A percentile compares a stretch with the other conserved stretches of the same genome.
phyloP scores from a whole-genome alignment of 164 flowering plant genomes.

The Aristolochia californica region DNA sequence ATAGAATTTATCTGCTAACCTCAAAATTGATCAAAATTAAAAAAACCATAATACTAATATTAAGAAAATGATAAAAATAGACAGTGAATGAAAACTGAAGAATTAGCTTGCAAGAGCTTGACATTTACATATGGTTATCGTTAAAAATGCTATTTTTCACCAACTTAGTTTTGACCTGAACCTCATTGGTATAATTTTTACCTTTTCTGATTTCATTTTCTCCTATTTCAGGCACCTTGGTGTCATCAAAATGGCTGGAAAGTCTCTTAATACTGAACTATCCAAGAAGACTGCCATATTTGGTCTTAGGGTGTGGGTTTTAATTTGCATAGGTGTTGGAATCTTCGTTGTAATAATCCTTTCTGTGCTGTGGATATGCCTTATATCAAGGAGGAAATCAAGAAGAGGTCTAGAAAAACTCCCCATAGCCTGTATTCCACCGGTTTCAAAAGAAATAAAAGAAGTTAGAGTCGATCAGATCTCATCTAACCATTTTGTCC shows the following conservation, averaged over 20 bases:
- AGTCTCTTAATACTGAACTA: constrained; percentile 31
- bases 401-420: constrained; percentile 27
- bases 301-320: constrained; percentile 63
- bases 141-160: neutral
- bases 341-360: constrained; percentile 45
- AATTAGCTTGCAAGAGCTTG: too few relatives aligned
- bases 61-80: too few relatives aligned
- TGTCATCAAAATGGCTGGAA: constrained; percentile 25
- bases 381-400: constrained; percentile 50
- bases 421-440: constrained; percentile 38
- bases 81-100: too few relatives aligned
- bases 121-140: neutral
- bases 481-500: constrained; percentile 23
- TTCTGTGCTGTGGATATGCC: constrained; percentile 37
- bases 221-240: constrained; percentile 12
- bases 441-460: constrained; percentile 57
- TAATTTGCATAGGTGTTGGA: constrained; percentile 45
- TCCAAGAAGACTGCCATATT: constrained; percentile 40
- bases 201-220: neutral
- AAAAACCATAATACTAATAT: too few relatives aligned
- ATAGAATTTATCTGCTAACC: too few relatives aligned
- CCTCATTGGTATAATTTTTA: neutral
- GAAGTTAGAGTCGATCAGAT: constrained; percentile 61
- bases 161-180: neutral
- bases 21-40: too few relatives aligned